Percentiles rank a stretch among this genome's conserved stretches.
Conservation (phyloP, 306 rosid genomes). For the Vigna radiata region DNA sequence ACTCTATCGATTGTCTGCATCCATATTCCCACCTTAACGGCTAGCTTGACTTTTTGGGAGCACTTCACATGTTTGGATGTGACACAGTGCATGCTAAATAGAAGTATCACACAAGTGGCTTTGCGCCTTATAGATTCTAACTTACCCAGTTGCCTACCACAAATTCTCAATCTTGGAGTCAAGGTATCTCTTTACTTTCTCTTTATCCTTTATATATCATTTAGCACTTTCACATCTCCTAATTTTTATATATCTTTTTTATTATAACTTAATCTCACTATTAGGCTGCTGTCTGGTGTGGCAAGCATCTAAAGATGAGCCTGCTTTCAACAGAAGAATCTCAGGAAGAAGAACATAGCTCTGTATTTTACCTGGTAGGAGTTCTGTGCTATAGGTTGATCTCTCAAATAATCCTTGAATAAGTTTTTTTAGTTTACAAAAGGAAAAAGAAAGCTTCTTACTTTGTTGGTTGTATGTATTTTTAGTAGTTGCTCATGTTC, state of each 20-base stretch:
- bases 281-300: constrained; percentile 82
- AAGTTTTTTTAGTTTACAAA: neutral
- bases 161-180: constrained; percentile 70
- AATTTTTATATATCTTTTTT: constrained; percentile 7
- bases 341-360: constrained; percentile 79
- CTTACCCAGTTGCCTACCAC: constrained; percentile 54
- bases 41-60: constrained; percentile 86
- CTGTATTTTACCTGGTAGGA: constrained; percentile 77
- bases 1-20: constrained; percentile 36
- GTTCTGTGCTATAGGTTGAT: constrained; percentile 28
- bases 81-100: constrained; percentile 82
- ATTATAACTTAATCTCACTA: constrained; percentile 20
- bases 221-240: constrained; percentile 19
- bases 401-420: constrained; percentile 15
- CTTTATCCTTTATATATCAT: neutral
- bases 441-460: neutral
- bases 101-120: constrained; percentile 64
- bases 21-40: constrained; percentile 63
- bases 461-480: neutral
- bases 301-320: constrained; percentile 86
- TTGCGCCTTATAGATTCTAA: constrained; percentile 55
- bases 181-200: constrained; percentile 57
- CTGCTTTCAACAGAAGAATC: constrained; percentile 83
- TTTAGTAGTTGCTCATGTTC: neutral
- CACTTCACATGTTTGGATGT: constrained; percentile 89